phyloP scores from a whole-genome alignment of 2,329 filamentous ascomycete genomes.

The Beauveria sp. region DNA sequence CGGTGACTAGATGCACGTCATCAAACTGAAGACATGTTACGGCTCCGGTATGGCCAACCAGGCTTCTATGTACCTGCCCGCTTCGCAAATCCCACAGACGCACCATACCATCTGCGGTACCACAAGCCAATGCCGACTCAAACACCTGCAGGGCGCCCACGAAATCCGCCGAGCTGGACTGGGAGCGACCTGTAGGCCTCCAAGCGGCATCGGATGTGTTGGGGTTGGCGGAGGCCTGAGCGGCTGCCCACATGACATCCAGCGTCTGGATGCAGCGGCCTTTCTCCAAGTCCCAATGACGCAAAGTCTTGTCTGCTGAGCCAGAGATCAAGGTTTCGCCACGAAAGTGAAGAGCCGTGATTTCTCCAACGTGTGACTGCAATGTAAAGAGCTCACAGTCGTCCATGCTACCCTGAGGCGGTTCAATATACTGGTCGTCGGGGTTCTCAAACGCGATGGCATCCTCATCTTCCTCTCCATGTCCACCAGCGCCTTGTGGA shows the following conservation, averaged over 20 bases:
- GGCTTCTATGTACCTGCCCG: conserved; percentile 90
- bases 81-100: conserved; percentile 92
- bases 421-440: conserved; percentile 60
- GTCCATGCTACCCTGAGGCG: conserved; percentile 71
- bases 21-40: conserved; percentile 95
- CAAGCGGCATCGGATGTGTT: conserved; percentile 56
- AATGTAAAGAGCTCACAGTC: conserved; percentile 87
- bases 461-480: conserved; percentile 53
- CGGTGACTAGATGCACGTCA: conserved; percentile 88
- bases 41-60: conserved; percentile 91
- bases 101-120: conserved; percentile 96
- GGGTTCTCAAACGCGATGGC: conserved; percentile 66
- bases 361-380: conserved; percentile 84
- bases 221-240: conserved; percentile 70
- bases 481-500: conserved; percentile 56
- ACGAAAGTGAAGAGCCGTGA: conserved; percentile 87
- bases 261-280: conserved; percentile 96
- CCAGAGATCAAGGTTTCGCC: conserved; percentile 88
- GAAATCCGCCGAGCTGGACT: conserved; percentile 70
- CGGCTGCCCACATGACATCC: conserved; percentile 96
- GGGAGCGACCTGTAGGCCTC: conserved; percentile 61
- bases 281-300: conserved; percentile 95
- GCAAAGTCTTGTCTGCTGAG: conserved; percentile 91
- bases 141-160: conserved; percentile 93
- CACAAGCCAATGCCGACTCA: conserved; percentile 89